phyloP scores from a whole-genome alignment of 2,329 filamentous ascomycete genomes.

The Penicillium sp. region DNA sequence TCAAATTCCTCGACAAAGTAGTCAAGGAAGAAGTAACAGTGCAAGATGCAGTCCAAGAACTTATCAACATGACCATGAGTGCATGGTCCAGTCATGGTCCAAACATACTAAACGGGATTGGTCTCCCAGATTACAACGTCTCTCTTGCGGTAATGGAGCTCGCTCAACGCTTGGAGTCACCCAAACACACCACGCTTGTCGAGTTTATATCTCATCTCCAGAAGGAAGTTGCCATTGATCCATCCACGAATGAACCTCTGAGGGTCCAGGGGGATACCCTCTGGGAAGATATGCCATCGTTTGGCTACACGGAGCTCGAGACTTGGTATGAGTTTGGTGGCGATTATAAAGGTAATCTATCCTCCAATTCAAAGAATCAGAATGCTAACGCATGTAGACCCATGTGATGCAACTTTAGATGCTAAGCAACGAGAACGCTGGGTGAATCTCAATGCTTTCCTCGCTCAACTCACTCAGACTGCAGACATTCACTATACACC shows the following conservation, averaged over 20 bases:
- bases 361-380: not conserved
- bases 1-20: conserved; percentile 10
- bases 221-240: conserved; percentile 12
- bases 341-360: conserved; percentile 14
- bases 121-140: conserved; percentile 16
- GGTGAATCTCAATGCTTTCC: conserved; percentile 19
- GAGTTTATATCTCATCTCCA: conserved; percentile 17
- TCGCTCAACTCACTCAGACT: conserved; percentile 19
- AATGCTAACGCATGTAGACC: conserved; percentile 6
- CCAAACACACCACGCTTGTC: conserved; percentile 15
- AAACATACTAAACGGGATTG: not conserved
- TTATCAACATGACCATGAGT: conserved; percentile 11
- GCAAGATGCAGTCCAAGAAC: conserved; percentile 10
- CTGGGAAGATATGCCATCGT: conserved; percentile 18
- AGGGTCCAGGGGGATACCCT: conserved; percentile 10
- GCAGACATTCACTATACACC: conserved; percentile 10
- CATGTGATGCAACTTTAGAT: conserved; percentile 5
- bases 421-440: conserved; percentile 10
- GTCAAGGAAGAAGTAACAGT: conserved; percentile 10
- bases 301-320: conserved; percentile 19
- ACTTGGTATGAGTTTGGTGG: conserved; percentile 17
- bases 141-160: conserved; percentile 16
- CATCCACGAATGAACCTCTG: conserved; percentile 10
- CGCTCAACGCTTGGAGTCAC: conserved; percentile 16
- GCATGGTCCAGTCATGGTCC: conserved; percentile 8